A percentile compares a stretch with the other conserved stretches of the same genome.
These are phyloP conservation scores for Lentithecium fluviatile DNA, from an alignment of 495 filamentous ascomycete genomes.

Conservation along the genomic window DNA sequence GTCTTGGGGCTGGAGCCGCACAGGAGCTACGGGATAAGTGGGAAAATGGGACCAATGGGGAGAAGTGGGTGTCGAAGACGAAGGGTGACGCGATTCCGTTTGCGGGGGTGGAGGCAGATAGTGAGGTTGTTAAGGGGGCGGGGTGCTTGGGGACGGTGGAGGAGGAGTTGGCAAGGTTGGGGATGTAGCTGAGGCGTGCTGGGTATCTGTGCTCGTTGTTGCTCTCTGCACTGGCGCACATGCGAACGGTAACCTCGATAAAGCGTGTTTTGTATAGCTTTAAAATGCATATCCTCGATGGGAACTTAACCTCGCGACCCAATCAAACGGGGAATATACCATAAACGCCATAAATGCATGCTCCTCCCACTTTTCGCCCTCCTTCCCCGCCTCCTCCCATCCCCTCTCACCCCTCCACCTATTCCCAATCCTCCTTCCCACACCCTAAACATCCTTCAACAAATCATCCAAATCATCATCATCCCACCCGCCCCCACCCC, in stretches of 20 bases:
- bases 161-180: constrained; percentile 6
- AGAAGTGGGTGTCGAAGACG: constrained; percentile 6
- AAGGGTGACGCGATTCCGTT: constrained; percentile 22
- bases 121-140: constrained; percentile 17
- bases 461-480: constrained; percentile 78
- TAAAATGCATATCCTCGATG: no score
- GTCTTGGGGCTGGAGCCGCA: constrained; percentile 6
- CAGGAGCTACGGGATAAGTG: background rate
- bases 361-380: background rate
- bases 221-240: no score
- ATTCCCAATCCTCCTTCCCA: background rate
- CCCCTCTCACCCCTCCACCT: background rate
- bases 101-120: constrained; percentile 26
- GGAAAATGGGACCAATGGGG: constrained; percentile 3
- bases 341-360: background rate
- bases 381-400: background rate
- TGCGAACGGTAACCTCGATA: no score
- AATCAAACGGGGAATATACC: no score
- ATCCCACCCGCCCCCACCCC: constrained; percentile 83
- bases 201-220: no score
- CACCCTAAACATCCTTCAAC: constrained; percentile 27
- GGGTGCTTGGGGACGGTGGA: constrained; percentile 11
- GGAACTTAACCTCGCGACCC: background rate
- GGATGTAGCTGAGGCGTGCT: no score
- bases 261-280: no score